These are phyloP conservation scores for Tubosaeta sp. DNA, from an alignment of 768 basidiomycete genomes.

Conservation along the genomic window DNA sequence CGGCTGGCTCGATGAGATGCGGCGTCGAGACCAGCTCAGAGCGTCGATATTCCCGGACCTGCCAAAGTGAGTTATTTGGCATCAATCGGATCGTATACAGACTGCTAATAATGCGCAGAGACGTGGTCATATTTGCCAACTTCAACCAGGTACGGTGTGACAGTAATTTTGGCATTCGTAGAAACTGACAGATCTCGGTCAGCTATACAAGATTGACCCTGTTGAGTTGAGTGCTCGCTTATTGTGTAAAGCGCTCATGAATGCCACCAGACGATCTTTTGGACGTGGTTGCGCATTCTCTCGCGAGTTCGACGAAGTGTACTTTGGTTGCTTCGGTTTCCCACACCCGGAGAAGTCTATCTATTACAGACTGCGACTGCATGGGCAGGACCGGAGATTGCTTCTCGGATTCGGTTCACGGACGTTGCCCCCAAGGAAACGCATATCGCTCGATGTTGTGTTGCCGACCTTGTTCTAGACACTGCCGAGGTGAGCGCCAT, in stretches of 20 bases:
- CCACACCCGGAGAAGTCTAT: slow-evolving; percentile 43
- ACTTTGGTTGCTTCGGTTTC: slow-evolving; percentile 52
- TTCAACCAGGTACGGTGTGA: slow-evolving; percentile 43
- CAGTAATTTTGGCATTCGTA: background rate
- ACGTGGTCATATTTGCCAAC: slow-evolving; percentile 47
- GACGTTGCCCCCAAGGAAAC: slow-evolving; percentile 44
- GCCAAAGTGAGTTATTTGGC: slow-evolving; percentile 30
- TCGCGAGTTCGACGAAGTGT: slow-evolving; percentile 41
- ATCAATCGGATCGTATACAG: background rate
- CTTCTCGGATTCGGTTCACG: slow-evolving; percentile 44
- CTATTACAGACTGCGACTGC: slow-evolving; percentile 36
- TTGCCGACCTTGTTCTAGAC: slow-evolving; percentile 50
- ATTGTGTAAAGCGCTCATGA: background rate
- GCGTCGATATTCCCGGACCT: slow-evolving; percentile 41
- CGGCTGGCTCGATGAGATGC: slow-evolving; percentile 39
- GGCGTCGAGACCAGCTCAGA: slow-evolving; percentile 36
- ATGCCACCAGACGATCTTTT: slow-evolving; percentile 36
- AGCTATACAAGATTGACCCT: slow-evolving; percentile 48
- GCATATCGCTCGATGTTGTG: slow-evolving; percentile 42
- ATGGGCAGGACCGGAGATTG: slow-evolving; percentile 46
- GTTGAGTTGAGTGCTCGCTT: slow-evolving; percentile 18
- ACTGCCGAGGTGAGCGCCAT: slow-evolving; percentile 40
- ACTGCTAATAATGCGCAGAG: slow-evolving; percentile 23
- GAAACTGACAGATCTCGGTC: slow-evolving; percentile 6
- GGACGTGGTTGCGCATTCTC: slow-evolving; percentile 47